Conservation (phyloP, 2,329 filamentous ascomycete genomes). For the Aspergillus ustus region DNA sequence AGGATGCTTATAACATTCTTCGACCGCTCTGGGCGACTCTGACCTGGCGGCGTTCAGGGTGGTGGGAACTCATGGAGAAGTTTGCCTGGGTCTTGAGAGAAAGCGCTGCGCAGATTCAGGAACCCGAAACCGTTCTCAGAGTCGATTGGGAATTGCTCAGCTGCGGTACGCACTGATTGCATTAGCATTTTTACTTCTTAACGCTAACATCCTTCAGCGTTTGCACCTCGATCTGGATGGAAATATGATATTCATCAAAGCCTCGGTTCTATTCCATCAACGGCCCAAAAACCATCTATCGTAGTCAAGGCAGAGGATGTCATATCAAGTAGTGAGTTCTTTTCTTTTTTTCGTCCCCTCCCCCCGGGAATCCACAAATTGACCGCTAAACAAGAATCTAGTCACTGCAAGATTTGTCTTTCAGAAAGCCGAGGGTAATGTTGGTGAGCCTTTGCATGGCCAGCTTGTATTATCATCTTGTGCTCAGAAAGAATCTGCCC, state of each 20-base stretch:
- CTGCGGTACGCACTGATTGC: constrained; percentile 32
- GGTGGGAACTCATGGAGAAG: constrained; percentile 61
- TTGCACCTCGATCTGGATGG: constrained; percentile 40
- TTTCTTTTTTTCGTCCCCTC: neutral
- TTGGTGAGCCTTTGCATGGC: constrained; percentile 61
- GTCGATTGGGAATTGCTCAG: constrained; percentile 62
- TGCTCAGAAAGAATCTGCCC: constrained; percentile 49
- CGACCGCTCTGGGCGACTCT: constrained; percentile 59
- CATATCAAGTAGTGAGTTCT: constrained; percentile 50
- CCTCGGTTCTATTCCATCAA: constrained; percentile 44
- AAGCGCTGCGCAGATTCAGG: constrained; percentile 52
- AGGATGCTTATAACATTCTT: constrained; percentile 57
- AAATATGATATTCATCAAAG: constrained; percentile 54
- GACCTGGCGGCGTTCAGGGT: constrained; percentile 64
- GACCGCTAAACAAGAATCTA: constrained; percentile 30
- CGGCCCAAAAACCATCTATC: constrained; percentile 50
- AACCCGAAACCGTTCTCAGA: constrained; percentile 55
- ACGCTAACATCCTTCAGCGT: constrained; percentile 32
- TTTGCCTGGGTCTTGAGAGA: constrained; percentile 60
- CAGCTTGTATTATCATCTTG: constrained; percentile 59
- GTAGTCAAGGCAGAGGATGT: constrained; percentile 54
- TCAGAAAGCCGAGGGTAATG: constrained; percentile 59
- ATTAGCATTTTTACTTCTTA: neutral
- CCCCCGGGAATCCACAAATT: neutral
- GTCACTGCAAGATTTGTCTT: constrained; percentile 60